Base-by-base conservation (phyloP, 805 yeast genomes). In the Pichia eremophila region DNA sequence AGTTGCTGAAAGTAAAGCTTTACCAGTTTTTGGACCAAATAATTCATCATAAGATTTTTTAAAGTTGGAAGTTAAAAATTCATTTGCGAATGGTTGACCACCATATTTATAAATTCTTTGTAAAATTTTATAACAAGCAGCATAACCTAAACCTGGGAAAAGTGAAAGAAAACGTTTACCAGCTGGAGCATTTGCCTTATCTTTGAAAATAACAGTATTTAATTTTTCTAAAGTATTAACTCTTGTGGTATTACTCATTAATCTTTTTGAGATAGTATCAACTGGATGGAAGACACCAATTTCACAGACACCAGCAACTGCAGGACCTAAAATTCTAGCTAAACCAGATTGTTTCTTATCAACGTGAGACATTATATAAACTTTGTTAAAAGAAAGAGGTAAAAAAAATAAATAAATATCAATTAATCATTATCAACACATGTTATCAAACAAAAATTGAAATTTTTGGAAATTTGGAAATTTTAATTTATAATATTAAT, bases 41-140 rank as follows among this genome's bases (percentile, higher is more conserved):
- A 74, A 69, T 50, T 72, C 68, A 57, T 91, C 96, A 65, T 81
- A 93, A 47, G 74, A 64, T 41, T 74, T 69, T 61, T 77, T 79
- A 73, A 79, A 86, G 71, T 87, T 84, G 56, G 75, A 73, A 59
- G 85, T 78, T 64, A 93, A 75, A 63, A 81, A 87, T 69, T 93
- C 99, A 64, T 93, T 93, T 54, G 91, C 99, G 63, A 88, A 90
- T 43, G 99, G 99, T 72, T 93, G 99, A 45, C 99, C 99, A 63
- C 99, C 98, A 66, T 93, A 93, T 71, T 93, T 93, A 78, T 93
- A 93, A 47, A 93, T 97, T 72, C 99, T 81, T 71, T 93, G 99
- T 57, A 91, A 73, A 57, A 93, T 84, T 70, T 93, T 93, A 75
- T 93, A 93, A 55, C 89, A 86, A 42, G 99, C 98, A 53, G 99